Evolutionary conservation across 768 basidiomycete genomes (phyloP).

Genomic region (Tremella yokohamensis): DNA sequence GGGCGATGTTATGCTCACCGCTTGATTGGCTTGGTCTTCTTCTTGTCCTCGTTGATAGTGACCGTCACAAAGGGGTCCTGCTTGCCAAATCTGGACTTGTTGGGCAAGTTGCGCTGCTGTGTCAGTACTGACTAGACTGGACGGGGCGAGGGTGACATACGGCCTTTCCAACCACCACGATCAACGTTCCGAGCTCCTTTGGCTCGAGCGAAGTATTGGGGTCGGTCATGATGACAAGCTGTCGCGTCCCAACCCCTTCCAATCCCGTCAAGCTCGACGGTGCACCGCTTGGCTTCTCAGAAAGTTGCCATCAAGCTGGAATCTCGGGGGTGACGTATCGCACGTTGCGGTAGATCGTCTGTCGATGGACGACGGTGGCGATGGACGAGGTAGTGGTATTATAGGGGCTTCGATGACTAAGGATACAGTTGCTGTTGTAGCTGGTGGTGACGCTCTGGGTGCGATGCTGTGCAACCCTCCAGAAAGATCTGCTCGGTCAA

Average conservation of each 20-base stretch:
- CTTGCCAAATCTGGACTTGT: slow-evolving; percentile 82
- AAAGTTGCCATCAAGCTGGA: no score
- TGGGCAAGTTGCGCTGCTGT: slow-evolving; percentile 62
- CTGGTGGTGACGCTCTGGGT: no score
- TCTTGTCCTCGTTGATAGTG: slow-evolving; percentile 61
- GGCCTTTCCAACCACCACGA: slow-evolving; percentile 81
- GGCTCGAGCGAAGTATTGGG: slow-evolving; percentile 14
- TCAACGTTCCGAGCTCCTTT: slow-evolving; percentile 74
- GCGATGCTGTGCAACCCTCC: no score
- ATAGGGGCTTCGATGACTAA: no score
- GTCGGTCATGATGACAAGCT: neutral
- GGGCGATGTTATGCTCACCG: slow-evolving; percentile 48
- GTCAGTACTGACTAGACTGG: neutral
- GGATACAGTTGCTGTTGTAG: no score
- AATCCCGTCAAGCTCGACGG: no score
- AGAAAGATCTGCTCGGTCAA: no score
- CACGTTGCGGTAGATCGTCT: no score
- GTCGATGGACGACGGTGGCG: no score
- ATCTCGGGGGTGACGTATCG: no score
- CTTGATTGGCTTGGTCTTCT: slow-evolving; percentile 68
- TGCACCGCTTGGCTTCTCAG: no score
- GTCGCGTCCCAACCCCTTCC: neutral
- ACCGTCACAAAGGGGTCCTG: slow-evolving; percentile 80
- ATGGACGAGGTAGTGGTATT: no score
- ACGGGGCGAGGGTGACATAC: slow-evolving; percentile 56